Evolutionary conservation across 1,139 yeast genomes (phyloP).

Genomic region (Hemisphaericaspora subhashii): DNA sequence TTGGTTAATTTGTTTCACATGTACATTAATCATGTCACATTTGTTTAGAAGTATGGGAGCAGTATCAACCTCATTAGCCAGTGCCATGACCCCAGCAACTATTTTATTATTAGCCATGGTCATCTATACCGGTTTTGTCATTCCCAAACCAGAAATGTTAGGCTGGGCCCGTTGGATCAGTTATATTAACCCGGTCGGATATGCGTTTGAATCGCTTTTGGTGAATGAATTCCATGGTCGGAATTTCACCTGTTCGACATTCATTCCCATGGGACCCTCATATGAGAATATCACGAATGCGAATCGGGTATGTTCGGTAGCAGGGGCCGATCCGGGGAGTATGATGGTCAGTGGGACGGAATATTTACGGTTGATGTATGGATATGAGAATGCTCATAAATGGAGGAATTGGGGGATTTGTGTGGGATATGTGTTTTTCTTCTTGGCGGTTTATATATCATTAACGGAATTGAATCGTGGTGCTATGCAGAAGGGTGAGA

Average conservation of each 20-base stretch:
- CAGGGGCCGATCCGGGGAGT: constrained; percentile 64
- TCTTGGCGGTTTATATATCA: constrained; percentile 54
- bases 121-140: constrained; percentile 60
- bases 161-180: constrained; percentile 67
- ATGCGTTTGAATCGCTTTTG: constrained; percentile 56
- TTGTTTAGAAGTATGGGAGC: constrained; percentile 64
- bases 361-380: constrained; percentile 48
- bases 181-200: constrained; percentile 57
- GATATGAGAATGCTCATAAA: constrained; percentile 57
- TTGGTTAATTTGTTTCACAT: constrained; percentile 42
- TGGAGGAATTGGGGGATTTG: constrained; percentile 87
- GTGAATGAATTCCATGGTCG: constrained; percentile 55
- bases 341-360: constrained; percentile 55
- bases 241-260: constrained; percentile 45
- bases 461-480: constrained; percentile 71
- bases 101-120: constrained; percentile 51
- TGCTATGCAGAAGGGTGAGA: constrained; percentile 84
- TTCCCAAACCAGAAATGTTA: constrained; percentile 57
- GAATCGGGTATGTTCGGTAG: constrained; percentile 57
- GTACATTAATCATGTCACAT: constrained; percentile 55
- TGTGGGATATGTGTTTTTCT: constrained; percentile 55
- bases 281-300: constrained; percentile 34
- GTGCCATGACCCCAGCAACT: constrained; percentile 65
- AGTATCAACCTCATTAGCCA: constrained; percentile 49
- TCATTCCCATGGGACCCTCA: constrained; percentile 52